Evolutionary conservation across 345 rosid genomes (phyloP).

Genomic region (Aegle marmelos): DNA sequence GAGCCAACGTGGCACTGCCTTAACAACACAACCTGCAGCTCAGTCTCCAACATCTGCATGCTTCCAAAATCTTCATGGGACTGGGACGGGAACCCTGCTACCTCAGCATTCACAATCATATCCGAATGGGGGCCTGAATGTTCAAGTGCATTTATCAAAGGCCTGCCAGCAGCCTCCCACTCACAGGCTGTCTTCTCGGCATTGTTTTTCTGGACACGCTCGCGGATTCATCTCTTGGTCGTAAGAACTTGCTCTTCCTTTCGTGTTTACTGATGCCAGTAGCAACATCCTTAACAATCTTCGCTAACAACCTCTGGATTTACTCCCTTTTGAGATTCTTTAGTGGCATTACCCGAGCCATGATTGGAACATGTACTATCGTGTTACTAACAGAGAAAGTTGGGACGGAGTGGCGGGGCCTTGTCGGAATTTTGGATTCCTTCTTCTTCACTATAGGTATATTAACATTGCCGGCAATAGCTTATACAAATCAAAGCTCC

Average conservation of each 20-base stretch:
- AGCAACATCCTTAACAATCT: constrained; percentile 26
- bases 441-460: constrained; percentile 41
- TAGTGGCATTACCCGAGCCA: neutral
- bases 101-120: constrained; percentile 28
- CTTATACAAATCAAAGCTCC: neutral
- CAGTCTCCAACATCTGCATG: constrained; percentile 27
- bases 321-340: constrained; percentile 29
- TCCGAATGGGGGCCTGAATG: constrained; percentile 58
- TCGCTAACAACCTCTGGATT: constrained; percentile 29
- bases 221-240: constrained; percentile 54
- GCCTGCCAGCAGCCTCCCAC: constrained; percentile 55
- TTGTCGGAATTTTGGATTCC: constrained; percentile 33
- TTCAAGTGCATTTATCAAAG: constrained; percentile 35
- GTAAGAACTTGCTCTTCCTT: constrained; percentile 48
- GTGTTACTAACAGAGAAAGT: constrained; percentile 48
- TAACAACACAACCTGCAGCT: constrained; percentile 13
- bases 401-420: constrained; percentile 40
- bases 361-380: constrained; percentile 10
- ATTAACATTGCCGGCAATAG: constrained; percentile 42
- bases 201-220: constrained; percentile 42
- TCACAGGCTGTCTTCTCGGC: constrained; percentile 54
- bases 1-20: constrained; percentile 53
- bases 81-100: constrained; percentile 29
- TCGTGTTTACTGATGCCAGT: constrained; percentile 38
- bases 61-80: constrained; percentile 41